Percentiles rank a stretch among this genome's conserved stretches.
These are phyloP conservation scores for Phytophthora foliorum DNA, from an alignment of 352 stramenopile genomes.

Conservation along the genomic window DNA sequence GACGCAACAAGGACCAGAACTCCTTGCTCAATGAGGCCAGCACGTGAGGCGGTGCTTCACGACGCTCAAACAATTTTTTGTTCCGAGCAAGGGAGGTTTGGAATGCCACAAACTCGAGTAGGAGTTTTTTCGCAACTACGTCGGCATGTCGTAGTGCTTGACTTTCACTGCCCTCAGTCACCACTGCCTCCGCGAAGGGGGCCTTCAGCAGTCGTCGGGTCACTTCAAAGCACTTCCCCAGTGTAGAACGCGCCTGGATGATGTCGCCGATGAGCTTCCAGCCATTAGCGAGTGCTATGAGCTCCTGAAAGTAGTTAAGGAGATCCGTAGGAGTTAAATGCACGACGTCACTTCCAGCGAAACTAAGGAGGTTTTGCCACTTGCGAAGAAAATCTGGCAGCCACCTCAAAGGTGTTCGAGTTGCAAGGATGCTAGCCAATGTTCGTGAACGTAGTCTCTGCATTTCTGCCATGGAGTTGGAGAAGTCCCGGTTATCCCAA, in stretches of 20 bases:
- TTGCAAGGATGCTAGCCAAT: conserved; percentile 15
- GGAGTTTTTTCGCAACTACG: conserved; percentile 21
- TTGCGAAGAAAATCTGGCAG: conserved; percentile 14
- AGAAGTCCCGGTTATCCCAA: not conserved
- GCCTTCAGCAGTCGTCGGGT: conserved; percentile 11
- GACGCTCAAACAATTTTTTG: conserved; percentile 24
- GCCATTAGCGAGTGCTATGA: conserved; percentile 16
- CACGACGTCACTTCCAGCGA: not conserved
- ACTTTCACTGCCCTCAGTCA: not conserved
- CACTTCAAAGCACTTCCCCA: conserved; percentile 26
- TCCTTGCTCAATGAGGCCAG: conserved; percentile 26
- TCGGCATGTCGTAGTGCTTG: conserved; percentile 20
- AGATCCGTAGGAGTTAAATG: not conserved
- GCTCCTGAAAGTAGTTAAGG: conserved; percentile 28
- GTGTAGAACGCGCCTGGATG: conserved; percentile 8
- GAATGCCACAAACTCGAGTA: conserved; percentile 40
- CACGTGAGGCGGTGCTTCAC: conserved; percentile 32
- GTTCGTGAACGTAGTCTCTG: conserved; percentile 19
- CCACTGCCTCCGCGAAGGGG: conserved; percentile 4
- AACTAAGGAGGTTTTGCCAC: conserved; percentile 18
- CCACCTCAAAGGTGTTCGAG: conserved; percentile 22
- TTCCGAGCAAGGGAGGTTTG: conserved; percentile 26
- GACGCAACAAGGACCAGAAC: conserved; percentile 25
- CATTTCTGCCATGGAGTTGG: conserved; percentile 9
- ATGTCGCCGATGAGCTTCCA: conserved; percentile 36